A percentile compares a stretch with the other conserved stretches of the same genome.
These are phyloP conservation scores for Podospora anserina DNA, from an alignment of 495 filamentous ascomycete genomes.

Conservation along the genomic window DNA sequence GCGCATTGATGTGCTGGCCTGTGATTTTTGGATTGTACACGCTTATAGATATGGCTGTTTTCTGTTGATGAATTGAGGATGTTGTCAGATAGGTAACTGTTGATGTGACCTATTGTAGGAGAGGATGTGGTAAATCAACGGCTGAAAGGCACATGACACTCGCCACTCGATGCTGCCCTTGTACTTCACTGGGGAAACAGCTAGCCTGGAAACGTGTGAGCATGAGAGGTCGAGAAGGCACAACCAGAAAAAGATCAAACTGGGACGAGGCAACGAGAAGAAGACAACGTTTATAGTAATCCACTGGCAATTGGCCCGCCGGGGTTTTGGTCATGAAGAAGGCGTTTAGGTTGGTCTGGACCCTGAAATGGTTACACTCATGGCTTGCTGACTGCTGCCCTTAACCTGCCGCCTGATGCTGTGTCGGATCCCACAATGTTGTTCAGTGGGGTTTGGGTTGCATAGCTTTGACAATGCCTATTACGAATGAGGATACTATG, in stretches of 20 bases:
- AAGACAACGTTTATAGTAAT: neutral
- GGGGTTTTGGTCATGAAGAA: neutral
- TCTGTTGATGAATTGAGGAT: neutral
- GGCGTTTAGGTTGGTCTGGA: neutral
- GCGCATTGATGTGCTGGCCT: neutral
- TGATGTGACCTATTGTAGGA: neutral
- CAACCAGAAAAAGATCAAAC: neutral
- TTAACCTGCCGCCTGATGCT: neutral
- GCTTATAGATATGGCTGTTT: neutral
- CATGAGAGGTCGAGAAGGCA: neutral
- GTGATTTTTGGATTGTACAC: neutral
- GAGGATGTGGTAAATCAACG: neutral
- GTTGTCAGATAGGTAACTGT: neutral
- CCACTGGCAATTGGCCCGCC: neutral
- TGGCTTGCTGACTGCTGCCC: neutral
- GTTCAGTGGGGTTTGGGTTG: neutral
- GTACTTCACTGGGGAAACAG: neutral
- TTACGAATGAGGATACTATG: neutral
- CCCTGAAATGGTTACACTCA: too few relatives aligned
- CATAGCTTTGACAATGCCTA: neutral
- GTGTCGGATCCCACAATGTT: neutral
- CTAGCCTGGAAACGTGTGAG: slow-evolving; percentile 2
- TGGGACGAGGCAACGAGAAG: neutral
- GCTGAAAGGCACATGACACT: neutral
- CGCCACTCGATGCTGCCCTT: neutral